These are phyloP conservation scores for Musa troglodytarum DNA, from an alignment of 176 grass and related monocot genomes.

Conservation along the genomic window DNA sequence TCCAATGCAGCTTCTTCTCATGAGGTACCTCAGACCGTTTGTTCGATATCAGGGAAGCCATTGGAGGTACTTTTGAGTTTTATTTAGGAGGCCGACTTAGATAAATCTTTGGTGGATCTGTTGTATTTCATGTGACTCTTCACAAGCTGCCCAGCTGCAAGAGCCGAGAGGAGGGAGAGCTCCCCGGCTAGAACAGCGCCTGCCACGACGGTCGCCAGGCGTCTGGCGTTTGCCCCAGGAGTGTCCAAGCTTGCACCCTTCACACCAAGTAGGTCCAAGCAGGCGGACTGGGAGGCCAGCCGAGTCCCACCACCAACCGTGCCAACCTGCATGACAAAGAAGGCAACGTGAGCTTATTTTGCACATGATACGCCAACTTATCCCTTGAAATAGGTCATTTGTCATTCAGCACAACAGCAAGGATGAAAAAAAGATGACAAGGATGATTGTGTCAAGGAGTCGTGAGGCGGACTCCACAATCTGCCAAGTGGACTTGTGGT, in stretches of 20 bases:
- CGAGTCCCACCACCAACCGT: conserved; percentile 89
- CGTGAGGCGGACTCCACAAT: no score
- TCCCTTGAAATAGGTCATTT: no score
- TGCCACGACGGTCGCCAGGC: conserved; percentile 73
- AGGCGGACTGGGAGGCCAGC: conserved; percentile 72
- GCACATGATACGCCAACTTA: not conserved
- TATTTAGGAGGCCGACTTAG: conserved; percentile 31
- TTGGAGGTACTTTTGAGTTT: not conserved
- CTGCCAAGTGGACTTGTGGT: no score
- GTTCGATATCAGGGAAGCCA: not conserved
- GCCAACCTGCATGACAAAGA: conserved; percentile 50
- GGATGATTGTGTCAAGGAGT: no score
- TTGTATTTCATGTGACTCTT: conserved; percentile 98
- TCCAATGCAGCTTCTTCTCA: no score
- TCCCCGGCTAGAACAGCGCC: conserved; percentile 90
- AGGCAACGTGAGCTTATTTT: not conserved
- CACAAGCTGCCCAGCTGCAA: conserved; percentile 78
- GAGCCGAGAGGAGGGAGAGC: conserved; percentile 81
- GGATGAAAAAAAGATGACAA: no score
- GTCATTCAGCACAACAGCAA: not conserved
- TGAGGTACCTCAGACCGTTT: no score
- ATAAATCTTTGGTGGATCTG: conserved; percentile 66
- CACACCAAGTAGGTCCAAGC: conserved; percentile 75
- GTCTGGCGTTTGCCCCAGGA: conserved; percentile 65
- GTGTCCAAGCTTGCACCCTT: conserved; percentile 59